Evolutionary conservation across 1,284 basidiomycete genomes (phyloP), one percentile per base, ranked within the genome.

Genomic region (Pterulicium gracile): DNA sequence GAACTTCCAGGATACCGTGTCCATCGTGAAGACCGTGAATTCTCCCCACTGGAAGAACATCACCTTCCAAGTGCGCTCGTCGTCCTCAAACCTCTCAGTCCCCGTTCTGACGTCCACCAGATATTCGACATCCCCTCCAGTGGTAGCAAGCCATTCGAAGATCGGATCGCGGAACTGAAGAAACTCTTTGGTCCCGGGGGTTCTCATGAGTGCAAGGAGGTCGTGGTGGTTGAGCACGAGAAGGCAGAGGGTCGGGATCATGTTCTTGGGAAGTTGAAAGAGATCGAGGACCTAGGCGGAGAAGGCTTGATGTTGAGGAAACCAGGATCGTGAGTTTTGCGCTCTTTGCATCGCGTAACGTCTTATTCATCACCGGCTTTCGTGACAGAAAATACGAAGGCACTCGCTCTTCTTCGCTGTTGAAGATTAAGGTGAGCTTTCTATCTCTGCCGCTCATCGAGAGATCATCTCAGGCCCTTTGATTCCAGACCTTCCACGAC

Each of bases 261-360:
- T 52, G 70, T 84, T 2, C 58, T 75, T 1, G 66, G 72, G 42
- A 67, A 70, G 51, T 64, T 82, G 48, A 69, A 75, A 53, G 68
- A 74, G 45, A 62, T 82, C 7, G 75, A 81, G 56, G 55, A 54
- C 1, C 51, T 73, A 2, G 79, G 78, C 14, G 81, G 80, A 0
- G 80, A 84, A 60, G 81, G 81, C 18, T 58, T 83, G 17, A 84
- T 84, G 81, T 63, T 82, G n/a, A 64, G 80, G 13, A 66, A 71
- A 49, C 70, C 79, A 4, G 60, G 56, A 21, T 76, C 73, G 69
- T 73, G 49, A 50, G 69, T 63, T 13, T 3, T 39, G 43, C 36
- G 36, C 4, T 13, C n/a, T 32, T n/a, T 32, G 10, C 36, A 17
- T 39, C 7, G n/a, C 15, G n/a, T 5, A 39, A 5, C 19, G 15